phyloP scores from a whole-genome alignment of 73 alveolate genomes.

The Paramecium tetraurelia region DNA sequence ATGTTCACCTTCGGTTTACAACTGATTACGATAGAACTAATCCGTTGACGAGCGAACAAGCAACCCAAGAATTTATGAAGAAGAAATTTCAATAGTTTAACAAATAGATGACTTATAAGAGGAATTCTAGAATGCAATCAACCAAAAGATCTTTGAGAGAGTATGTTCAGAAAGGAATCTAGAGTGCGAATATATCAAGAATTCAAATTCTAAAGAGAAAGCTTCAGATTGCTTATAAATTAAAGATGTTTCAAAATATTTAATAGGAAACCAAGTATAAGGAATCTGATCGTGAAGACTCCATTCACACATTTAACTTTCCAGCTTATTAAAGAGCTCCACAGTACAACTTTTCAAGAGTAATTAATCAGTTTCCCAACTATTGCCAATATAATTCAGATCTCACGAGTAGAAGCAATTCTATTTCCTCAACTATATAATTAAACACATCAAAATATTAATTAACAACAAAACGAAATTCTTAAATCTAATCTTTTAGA shows the following conservation, averaged over 20 bases:
- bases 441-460: not conserved
- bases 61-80: not conserved
- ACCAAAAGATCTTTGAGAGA: not conserved
- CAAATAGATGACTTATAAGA: not conserved
- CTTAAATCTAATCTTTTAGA: not conserved
- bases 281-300: not conserved
- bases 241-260: not conserved
- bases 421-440: not conserved
- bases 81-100: not conserved
- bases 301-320: not conserved
- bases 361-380: not conserved
- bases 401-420: not conserved
- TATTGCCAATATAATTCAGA: not conserved
- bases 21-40: conserved; percentile 34
- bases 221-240: not conserved
- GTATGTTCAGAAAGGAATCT: not conserved
- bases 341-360: not conserved
- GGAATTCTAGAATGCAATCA: not conserved
- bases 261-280: not conserved
- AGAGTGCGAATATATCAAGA: not conserved
- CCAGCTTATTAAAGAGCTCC: not conserved
- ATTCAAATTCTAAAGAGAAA: not conserved
- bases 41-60: not conserved
- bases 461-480: not conserved
- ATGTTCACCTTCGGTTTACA: not conserved